A percentile compares a stretch with the other conserved stretches of the same genome.
Conservation (phyloP, 192 early-diverging fungal species). For the Umbelopsis vinacea region DNA sequence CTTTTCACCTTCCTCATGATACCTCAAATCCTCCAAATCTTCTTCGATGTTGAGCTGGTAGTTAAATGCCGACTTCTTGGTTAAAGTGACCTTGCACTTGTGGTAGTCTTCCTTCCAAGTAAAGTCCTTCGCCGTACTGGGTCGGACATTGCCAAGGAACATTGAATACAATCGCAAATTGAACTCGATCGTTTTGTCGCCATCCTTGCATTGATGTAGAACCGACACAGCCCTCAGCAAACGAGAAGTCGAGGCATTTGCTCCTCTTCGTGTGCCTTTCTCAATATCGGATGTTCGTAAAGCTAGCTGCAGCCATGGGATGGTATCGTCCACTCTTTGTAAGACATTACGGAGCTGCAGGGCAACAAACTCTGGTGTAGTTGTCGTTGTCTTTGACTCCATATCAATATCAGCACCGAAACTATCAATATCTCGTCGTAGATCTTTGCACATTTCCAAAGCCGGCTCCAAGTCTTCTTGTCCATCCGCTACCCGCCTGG, state of each 20-base stretch:
- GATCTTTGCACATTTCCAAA: constrained; percentile 52
- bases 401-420: constrained; percentile 45
- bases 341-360: constrained; percentile 11
- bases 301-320: constrained; percentile 43
- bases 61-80: constrained; percentile 19
- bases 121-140: constrained; percentile 60
- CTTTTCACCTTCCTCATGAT: constrained; percentile 64
- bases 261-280: constrained; percentile 44
- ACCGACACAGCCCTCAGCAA: constrained; percentile 62
- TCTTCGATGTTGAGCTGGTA: constrained; percentile 59
- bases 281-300: constrained; percentile 48
- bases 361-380: constrained; percentile 9
- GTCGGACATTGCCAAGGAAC: constrained; percentile 67
- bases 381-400: constrained; percentile 29
- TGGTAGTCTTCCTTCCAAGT: constrained; percentile 86
- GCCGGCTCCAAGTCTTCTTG: constrained; percentile 63
- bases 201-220: constrained; percentile 32
- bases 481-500: constrained; percentile 64
- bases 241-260: constrained; percentile 55
- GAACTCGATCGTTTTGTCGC: constrained; percentile 37
- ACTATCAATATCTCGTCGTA: constrained; percentile 57
- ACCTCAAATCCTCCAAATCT: constrained; percentile 76
- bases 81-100: constrained; percentile 47
- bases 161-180: constrained; percentile 66
- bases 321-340: constrained; percentile 37